Conservation (phyloP, 495 filamentous ascomycete genomes). For the Mycothermus thermophilus region DNA sequence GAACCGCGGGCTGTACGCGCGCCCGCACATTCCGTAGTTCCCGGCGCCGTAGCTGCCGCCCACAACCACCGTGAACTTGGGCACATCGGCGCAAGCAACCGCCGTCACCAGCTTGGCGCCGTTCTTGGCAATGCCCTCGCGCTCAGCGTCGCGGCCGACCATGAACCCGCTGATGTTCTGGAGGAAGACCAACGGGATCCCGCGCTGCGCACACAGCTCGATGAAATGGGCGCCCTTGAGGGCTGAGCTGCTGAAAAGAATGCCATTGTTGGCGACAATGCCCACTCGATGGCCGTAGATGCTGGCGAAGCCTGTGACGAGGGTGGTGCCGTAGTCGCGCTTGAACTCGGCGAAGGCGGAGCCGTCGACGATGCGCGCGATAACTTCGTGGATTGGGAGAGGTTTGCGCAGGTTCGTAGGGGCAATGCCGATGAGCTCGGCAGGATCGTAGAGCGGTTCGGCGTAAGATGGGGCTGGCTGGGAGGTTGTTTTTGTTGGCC, state of each 20-base stretch:
- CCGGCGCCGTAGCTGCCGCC: slow-evolving; percentile 75
- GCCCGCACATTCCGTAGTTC: slow-evolving; percentile 68
- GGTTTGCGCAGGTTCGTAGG: slow-evolving; percentile 76
- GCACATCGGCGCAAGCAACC: slow-evolving; percentile 87
- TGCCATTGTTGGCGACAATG: slow-evolving; percentile 93
- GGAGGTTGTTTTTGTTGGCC: slow-evolving; percentile 32
- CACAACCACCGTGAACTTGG: slow-evolving; percentile 93
- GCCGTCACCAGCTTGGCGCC: slow-evolving; percentile 95
- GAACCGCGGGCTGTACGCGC: slow-evolving; percentile 80
- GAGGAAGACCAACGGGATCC: slow-evolving; percentile 80
- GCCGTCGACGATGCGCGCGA: slow-evolving; percentile 87
- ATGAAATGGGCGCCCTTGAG: slow-evolving; percentile 97
- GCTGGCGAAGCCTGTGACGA: slow-evolving; percentile 83
- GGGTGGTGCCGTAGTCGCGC: slow-evolving; percentile 73
- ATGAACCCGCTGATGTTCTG: slow-evolving; percentile 98
- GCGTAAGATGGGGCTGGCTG: slow-evolving; percentile 15
- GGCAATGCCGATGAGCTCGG: slow-evolving; percentile 76
- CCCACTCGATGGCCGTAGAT: slow-evolving; percentile 89
- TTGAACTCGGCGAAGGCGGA: slow-evolving; percentile 91
- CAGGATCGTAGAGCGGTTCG: slow-evolving; percentile 70
- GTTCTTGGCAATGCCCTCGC: slow-evolving; percentile 93
- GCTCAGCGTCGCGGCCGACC: slow-evolving; percentile 87
- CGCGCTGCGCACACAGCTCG: slow-evolving; percentile 84
- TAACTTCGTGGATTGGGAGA: slow-evolving; percentile 77
- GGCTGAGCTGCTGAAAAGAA: slow-evolving; percentile 82